Percentiles rank a stretch among this genome's conserved stretches.
Evolutionary conservation across 108 stramenopile genomes (phyloP).

Genomic region (Conticribra weissflogii): DNA sequence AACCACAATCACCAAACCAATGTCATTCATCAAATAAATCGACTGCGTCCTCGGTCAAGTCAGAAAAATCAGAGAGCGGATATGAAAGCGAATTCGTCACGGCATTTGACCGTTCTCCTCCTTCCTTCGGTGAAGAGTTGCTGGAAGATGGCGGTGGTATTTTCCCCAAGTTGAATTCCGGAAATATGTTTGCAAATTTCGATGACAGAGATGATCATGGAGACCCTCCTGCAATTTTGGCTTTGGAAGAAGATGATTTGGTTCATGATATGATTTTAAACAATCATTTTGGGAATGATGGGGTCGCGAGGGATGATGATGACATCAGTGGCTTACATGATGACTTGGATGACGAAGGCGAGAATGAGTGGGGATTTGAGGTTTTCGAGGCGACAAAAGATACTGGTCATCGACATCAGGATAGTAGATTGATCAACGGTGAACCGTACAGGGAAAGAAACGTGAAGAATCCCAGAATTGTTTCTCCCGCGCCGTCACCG

Average conservation of each 20-base stretch:
- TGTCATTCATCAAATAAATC: not conserved
- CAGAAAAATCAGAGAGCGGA: not conserved
- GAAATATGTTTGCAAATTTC: not conserved
- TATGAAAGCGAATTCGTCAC: conserved; percentile 24
- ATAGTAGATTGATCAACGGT: too few species aligned
- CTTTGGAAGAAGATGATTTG: conserved; percentile 4
- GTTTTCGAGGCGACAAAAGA: too few species aligned
- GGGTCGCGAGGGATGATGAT: not conserved
- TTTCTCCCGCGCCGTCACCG: conserved; percentile 5
- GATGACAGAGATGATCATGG: not conserved
- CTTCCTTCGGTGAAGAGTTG: conserved; percentile 3
- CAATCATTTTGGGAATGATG: not conserved
- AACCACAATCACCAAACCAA: too few species aligned
- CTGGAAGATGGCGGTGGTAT: conserved; percentile 10
- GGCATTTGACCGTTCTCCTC: conserved; percentile 12
- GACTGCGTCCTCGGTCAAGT: not conserved
- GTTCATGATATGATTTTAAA: not conserved
- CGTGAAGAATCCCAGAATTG: conserved; percentile 4
- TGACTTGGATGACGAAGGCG: not conserved
- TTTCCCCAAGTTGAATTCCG: not conserved
- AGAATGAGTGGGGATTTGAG: too few species aligned
- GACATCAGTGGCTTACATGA: not conserved
- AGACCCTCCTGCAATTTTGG: conserved; percentile 15
- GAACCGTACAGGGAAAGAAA: not conserved
- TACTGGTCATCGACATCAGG: too few species aligned